Evolutionary conservation across 345 rosid genomes (phyloP), one percentile per base, ranked within the genome.

Genomic region (Gossypium anomalum): DNA sequence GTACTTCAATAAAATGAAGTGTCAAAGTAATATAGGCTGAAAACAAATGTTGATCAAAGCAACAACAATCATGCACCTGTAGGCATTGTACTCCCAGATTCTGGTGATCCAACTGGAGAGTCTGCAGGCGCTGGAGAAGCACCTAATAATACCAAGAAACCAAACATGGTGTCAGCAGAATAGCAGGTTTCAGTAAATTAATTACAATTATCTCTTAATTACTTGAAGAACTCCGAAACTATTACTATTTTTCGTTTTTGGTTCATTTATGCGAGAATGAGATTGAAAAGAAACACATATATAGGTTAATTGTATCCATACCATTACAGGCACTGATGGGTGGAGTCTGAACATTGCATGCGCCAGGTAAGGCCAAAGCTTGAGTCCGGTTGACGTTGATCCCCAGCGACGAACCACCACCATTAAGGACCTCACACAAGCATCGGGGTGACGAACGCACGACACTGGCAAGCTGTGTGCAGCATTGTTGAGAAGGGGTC

Each of bases 331-430:
- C 15, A 13, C 52, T 48, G 16, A 48, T 51, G 17, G 97, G 87
- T 27, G 93, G 93, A 73, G 98, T 90, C 79, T 89, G 88, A 77
- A 94, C 91, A 19, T 87, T 85, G 87, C 97, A 94, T 48, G 92
- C 88, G 20, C 75, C 79, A 19, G 97, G 96, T 65, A 94, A 84
- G 67, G 89, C 88, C 76, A 88, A 71, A 66, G 97, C 97, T 66
- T 76, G 90, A 17, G 89, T 86, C 76, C 77, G 86, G 71, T 94
- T 92, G 73, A 94, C 20, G 17, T 76, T 74, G 77, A 92, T 77
- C 52, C 52, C 52, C 15, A 13, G 52, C 15, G 52, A 48, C 14
- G 17, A 48, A 13, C 7, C 41, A 34, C 41, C 41, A 34, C 41
- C 41, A 1, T 34, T 34, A 34, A 34, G 41, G 41, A 34, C 41